Base-by-base conservation (phyloP, 768 basidiomycete species). In the Tricholoma furcatifolium region DNA sequence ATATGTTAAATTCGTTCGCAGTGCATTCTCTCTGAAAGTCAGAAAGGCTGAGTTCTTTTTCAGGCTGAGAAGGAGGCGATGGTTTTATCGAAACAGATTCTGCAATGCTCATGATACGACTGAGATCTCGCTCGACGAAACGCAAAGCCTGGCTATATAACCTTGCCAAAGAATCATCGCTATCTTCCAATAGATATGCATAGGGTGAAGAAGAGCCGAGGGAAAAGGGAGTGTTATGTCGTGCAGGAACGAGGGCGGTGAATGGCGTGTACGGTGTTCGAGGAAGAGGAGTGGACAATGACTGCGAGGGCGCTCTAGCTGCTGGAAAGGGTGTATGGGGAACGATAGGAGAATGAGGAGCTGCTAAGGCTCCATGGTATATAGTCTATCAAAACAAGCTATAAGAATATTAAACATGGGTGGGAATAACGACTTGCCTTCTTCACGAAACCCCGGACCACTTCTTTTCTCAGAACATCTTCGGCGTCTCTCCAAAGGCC, bases 401-500 rank as follows among this genome's bases (percentile, higher is more conserved):
- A 4, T 27, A 27, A 27, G 27, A 41, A 32, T 36, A 12, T 27
- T 6, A 8, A 18, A n/a, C n/a, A 44, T 11, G 21, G 30, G 32
- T 44, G 20, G 18, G 15, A 46, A 6, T 46, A 47, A 41, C n/a
- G 30, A 60, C 66, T 35, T 48, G 88, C 93, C 76, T 89, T 88
- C 61, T 81, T 84, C 8, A 93, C 77, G 61, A 94, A 95, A 12
- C 77, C 78, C 2, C 82, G 81, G 32, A 93, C 79, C 34, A 97
- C 73, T 40, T 87, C 83, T 47, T 73, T 74, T 50, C 87, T 76
- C 46, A 98, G 70, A 15, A 97, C 84, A 54, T 93, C 90, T 70
- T 96, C 95, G 1, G 94, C 96, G 57, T 91, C 85, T 60, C 83
- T 73, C 90, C 91, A 93, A 7, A 93, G 80, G 11, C 84, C 81